These are phyloP conservation scores for Emericellopsis cladophorae DNA, from an alignment of 2,329 filamentous ascomycete species.

Conservation along the genomic window DNA sequence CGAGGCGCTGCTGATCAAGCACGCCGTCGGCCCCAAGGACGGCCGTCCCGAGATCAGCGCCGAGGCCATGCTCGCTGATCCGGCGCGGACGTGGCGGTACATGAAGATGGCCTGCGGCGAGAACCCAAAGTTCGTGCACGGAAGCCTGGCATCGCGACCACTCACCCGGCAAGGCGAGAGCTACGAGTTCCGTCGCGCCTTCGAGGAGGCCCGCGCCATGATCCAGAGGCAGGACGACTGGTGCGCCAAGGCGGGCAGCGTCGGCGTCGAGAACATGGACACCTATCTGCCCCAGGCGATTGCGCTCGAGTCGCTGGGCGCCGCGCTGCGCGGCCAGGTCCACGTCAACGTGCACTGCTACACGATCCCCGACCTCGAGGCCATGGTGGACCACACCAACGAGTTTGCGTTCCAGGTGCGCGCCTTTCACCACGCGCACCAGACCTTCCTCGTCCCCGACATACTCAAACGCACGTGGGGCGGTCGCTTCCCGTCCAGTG, in stretches of 20 bases:
- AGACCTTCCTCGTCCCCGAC: constrained; percentile 55
- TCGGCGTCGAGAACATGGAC: constrained; percentile 36
- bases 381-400: constrained; percentile 57
- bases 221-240: constrained; percentile 54
- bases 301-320: constrained; percentile 47
- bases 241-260: constrained; percentile 42
- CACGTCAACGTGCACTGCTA: constrained; percentile 63
- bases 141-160: constrained; percentile 22
- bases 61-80: constrained; percentile 51
- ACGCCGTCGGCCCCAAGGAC: constrained; percentile 46
- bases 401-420: constrained; percentile 57
- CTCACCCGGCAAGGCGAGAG: constrained; percentile 47
- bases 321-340: constrained; percentile 53
- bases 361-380: constrained; percentile 55
- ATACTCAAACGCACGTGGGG: constrained; percentile 45
- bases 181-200: constrained; percentile 55
- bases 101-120: constrained; percentile 71
- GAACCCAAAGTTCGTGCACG: constrained; percentile 53
- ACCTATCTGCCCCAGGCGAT: constrained; percentile 47
- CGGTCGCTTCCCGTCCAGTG: constrained; percentile 38
- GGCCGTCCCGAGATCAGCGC: constrained; percentile 52
- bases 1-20: constrained; percentile 58
- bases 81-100: constrained; percentile 52
- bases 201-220: constrained; percentile 46
- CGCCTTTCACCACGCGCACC: constrained; percentile 54